These are phyloP conservation scores for Cutaneotrichosporon daszewskae DNA, from an alignment of 1,284 basidiomycete genomes.

Conservation along the genomic window DNA sequence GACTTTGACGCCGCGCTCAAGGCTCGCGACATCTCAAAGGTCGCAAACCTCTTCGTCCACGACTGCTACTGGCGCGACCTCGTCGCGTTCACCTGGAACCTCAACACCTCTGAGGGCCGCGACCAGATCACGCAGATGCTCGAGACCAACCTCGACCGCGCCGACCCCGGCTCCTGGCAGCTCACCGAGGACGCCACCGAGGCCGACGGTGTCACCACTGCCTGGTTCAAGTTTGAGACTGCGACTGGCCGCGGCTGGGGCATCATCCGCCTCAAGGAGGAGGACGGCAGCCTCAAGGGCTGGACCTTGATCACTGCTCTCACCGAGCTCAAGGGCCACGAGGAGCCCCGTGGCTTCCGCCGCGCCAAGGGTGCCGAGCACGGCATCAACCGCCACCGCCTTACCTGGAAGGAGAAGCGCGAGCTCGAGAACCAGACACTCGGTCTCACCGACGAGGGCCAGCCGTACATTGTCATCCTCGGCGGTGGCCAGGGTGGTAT, in stretches of 20 bases:
- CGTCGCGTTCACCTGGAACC: conserved; percentile 59
- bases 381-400: conserved; percentile 18
- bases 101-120: conserved; percentile 55
- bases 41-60: conserved; percentile 71
- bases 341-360: conserved; percentile 40
- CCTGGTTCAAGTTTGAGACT: conserved; percentile 40
- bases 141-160: conserved; percentile 3
- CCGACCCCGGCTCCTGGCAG: conserved; percentile 4
- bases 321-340: conserved; percentile 52
- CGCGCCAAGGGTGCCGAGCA: conserved; percentile 16
- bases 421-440: conserved; percentile 27
- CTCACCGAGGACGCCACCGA: conserved; percentile 28
- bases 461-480: conserved; percentile 25
- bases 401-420: conserved; percentile 19
- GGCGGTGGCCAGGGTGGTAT: conserved; percentile 26
- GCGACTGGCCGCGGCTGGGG: conserved; percentile 41
- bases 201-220: conserved; percentile 14
- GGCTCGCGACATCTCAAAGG: conserved; percentile 74
- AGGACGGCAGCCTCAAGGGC: conserved; percentile 56
- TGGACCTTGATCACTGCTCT: conserved; percentile 56
- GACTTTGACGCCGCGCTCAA: conserved; percentile 10
- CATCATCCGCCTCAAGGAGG: conserved; percentile 32
- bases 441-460: conserved; percentile 17
- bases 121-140: conserved; percentile 28
- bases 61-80: conserved; percentile 55